A percentile compares a stretch with the other conserved stretches of the same genome.
Conservation (phyloP, 2,329 filamentous ascomycete genomes). For the Trichoderma sp. region DNA sequence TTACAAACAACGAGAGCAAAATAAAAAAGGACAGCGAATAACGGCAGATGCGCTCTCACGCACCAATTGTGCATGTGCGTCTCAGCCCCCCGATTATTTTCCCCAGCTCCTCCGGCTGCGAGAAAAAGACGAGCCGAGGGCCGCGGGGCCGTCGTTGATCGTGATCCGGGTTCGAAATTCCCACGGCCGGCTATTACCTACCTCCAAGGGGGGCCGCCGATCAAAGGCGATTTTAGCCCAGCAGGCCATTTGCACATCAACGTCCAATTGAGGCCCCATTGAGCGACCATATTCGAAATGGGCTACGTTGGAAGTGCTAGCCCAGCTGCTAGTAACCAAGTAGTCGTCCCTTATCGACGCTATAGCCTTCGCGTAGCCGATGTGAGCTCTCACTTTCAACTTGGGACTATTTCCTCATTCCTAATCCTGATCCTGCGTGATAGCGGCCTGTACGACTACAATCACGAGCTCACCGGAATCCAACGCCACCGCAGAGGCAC, state of each 20-base stretch:
- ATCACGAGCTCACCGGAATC: neutral
- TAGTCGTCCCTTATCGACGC: conserved; percentile 7
- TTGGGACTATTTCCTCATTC: neutral
- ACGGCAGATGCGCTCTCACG: neutral
- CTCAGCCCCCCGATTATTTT: neutral
- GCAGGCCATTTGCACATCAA: conserved; percentile 12
- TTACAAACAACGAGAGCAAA: neutral
- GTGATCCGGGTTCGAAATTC: neutral
- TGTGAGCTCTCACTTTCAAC: neutral
- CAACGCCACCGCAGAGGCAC: neutral
- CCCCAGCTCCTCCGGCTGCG: neutral
- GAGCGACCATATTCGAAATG: neutral
- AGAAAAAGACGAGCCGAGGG: neutral
- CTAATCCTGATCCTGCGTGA: neutral
- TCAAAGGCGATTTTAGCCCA: conserved; percentile 15
- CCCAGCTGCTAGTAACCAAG: neutral
- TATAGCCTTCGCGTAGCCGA: conserved; percentile 9
- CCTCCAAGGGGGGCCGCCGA: neutral
- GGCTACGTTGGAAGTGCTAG: neutral
- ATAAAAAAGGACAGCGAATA: neutral
- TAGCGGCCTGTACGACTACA: neutral
- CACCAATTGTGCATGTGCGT: neutral
- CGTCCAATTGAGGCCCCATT: neutral
- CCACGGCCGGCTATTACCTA: neutral
- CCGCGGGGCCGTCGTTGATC: neutral